A percentile compares a stretch with the other conserved stretches of the same genome.
These are phyloP conservation scores for Arthrocladium fulminans DNA, from an alignment of 2,329 filamentous ascomycete species.

Conservation along the genomic window DNA sequence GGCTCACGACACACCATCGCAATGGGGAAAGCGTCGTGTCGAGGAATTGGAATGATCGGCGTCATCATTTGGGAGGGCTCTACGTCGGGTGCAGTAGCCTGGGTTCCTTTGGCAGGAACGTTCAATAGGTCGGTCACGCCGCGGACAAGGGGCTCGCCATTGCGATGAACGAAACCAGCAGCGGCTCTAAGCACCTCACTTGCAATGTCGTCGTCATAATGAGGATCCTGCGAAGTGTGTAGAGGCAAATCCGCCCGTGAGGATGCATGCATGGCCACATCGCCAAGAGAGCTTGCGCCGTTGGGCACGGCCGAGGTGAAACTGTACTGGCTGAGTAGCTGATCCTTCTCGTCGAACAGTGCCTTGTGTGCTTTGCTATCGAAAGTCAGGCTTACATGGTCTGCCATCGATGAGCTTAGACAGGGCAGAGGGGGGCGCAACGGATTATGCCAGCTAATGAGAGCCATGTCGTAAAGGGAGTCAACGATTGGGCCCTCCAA, in stretches of 20 bases:
- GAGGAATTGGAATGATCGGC: constrained; percentile 52
- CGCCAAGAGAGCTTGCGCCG: constrained; percentile 11
- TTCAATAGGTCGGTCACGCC: constrained; percentile 60
- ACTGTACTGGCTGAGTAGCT: constrained; percentile 5
- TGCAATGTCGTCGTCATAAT: constrained; percentile 55
- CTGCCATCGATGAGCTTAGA: constrained; percentile 41
- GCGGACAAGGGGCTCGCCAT: constrained; percentile 46
- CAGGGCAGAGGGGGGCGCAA: constrained; percentile 53
- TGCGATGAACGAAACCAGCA: constrained; percentile 42
- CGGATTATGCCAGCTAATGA: constrained; percentile 61
- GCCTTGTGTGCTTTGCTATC: constrained; percentile 8
- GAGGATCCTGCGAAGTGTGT: constrained; percentile 50
- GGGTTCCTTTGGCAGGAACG: constrained; percentile 46
- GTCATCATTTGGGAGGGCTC: constrained; percentile 50
- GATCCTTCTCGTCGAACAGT: constrained; percentile 18
- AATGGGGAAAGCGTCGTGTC: constrained; percentile 55
- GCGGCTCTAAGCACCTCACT: constrained; percentile 57
- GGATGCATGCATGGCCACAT: constrained; percentile 16
- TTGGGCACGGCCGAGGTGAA: constrained; percentile 7
- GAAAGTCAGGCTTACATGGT: constrained; percentile 22
- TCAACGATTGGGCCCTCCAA: constrained; percentile 70
- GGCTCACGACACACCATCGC: constrained; percentile 62
- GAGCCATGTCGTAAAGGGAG: constrained; percentile 62
- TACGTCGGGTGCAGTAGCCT: constrained; percentile 46
- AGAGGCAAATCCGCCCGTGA: constrained; percentile 36